These are phyloP conservation scores for Chlamydomonas schloesseri DNA, from an alignment of 139 green algal genomes.

Conservation along the genomic window DNA sequence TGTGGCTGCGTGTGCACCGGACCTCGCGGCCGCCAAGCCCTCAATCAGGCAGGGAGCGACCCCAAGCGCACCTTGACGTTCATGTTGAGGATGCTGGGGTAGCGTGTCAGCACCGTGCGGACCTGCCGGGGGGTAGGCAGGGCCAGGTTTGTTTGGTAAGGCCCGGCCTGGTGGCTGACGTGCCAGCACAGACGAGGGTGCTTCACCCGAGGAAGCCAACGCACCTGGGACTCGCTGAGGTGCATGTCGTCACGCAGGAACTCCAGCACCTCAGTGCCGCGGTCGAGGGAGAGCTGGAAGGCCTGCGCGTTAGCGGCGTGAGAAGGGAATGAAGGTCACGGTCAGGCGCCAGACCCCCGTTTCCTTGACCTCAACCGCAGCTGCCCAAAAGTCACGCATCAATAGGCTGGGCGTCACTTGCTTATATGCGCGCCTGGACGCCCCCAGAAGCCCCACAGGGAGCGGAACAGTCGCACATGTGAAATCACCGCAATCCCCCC, in stretches of 20 bases:
- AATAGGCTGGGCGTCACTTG: not conserved
- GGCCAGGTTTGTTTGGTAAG: not conserved
- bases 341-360: too few species aligned
- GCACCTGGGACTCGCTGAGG: not conserved
- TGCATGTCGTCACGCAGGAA: conserved; percentile 27
- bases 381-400: not conserved
- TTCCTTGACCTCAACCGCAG: too few species aligned
- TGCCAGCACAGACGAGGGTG: too few species aligned
- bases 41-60: too few species aligned
- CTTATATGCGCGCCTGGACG: too few species aligned
- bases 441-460: not conserved
- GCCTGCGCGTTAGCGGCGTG: not conserved
- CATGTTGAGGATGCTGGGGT: conserved; percentile 15
- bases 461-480: not conserved
- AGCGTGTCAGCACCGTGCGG: conserved; percentile 17
- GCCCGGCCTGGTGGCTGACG: too few species aligned
- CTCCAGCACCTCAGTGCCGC: conserved; percentile 2
- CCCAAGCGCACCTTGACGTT: conserved; percentile 47
- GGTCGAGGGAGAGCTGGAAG: conserved; percentile 17
- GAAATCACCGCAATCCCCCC: not conserved
- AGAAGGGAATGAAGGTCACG: too few species aligned
- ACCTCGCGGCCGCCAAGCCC: too few species aligned
- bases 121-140: not conserved
- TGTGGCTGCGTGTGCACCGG: too few species aligned
- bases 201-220: too few species aligned